A percentile compares a stretch with the other conserved stretches of the same genome.
phyloP scores from a whole-genome alignment of 768 basidiomycete genomes.

The Tylopilus felleus region DNA sequence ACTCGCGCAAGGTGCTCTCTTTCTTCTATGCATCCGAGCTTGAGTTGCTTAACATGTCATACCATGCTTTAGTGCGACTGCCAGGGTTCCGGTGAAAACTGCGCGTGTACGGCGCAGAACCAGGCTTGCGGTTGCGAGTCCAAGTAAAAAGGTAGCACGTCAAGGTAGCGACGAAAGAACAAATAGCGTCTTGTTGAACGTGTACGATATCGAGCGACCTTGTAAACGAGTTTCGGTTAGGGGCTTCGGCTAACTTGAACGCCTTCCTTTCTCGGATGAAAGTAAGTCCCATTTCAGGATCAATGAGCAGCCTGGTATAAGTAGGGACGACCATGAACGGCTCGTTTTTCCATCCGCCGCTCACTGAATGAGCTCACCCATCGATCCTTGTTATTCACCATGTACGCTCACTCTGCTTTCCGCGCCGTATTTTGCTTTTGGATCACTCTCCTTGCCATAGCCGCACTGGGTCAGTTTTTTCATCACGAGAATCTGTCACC shows the following conservation, averaged over 20 bases:
- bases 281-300: constrained; percentile 25
- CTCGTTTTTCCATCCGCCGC: not conserved
- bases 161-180: not conserved
- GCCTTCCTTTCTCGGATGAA: constrained; percentile 13
- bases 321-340: not conserved
- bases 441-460: constrained; percentile 20
- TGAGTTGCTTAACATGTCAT: not conserved
- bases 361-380: constrained; percentile 13
- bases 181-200: not conserved
- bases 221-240: not conserved
- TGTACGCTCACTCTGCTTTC: constrained; percentile 9
- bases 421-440: constrained; percentile 20
- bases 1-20: constrained; percentile 18
- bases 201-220: constrained; percentile 13
- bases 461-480: constrained; percentile 15
- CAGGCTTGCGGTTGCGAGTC: constrained; percentile 16
- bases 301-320: not conserved
- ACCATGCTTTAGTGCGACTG: constrained; percentile 18
- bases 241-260: not conserved
- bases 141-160: constrained; percentile 8
- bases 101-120: constrained; percentile 16
- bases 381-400: constrained; percentile 2
- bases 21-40: not conserved
- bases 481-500: too few relatives aligned
- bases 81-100: constrained; percentile 15